phyloP scores from a whole-genome alignment of 2,329 filamentous ascomycete species.

The Curvularia hawaiiensis region DNA sequence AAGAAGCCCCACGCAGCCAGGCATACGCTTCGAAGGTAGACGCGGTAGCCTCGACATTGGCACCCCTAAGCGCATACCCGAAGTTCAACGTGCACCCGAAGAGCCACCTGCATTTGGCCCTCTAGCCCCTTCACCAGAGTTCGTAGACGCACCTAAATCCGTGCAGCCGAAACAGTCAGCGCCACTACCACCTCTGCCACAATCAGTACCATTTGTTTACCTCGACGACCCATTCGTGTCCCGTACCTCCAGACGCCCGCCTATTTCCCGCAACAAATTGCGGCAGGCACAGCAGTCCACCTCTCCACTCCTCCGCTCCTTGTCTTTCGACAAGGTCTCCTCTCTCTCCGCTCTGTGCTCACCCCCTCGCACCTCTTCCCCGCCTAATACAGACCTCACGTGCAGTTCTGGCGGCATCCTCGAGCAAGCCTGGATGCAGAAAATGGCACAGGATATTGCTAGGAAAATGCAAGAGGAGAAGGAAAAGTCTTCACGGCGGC shows the following conservation, averaged over 20 bases:
- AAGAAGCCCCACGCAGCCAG: conserved; percentile 31
- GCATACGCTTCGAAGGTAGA: conserved; percentile 30
- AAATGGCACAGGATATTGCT: conserved; percentile 93
- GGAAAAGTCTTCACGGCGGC: conserved; percentile 30
- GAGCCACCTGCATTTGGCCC: conserved; percentile 22
- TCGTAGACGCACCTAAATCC: conserved; percentile 31
- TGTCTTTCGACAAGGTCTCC: conserved; percentile 41
- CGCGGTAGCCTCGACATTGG: conserved; percentile 34
- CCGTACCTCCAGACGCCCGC: conserved; percentile 30
- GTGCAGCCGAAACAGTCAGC: conserved; percentile 29
- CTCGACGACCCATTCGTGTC: conserved; percentile 20
- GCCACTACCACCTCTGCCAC: neutral
- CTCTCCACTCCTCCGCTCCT: conserved; percentile 44
- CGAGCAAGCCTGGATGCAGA: conserved; percentile 85
- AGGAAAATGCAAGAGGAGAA: conserved; percentile 88
- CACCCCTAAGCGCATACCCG: conserved; percentile 31
- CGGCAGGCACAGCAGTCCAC: conserved; percentile 41
- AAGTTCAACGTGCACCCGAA: conserved; percentile 22
- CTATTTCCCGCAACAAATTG: conserved; percentile 38
- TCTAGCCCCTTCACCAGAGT: conserved; percentile 35
- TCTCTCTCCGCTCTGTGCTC: conserved; percentile 34
- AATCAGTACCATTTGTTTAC: conserved; percentile 5
- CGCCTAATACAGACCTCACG: conserved; percentile 31
- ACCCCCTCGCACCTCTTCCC: conserved; percentile 30
- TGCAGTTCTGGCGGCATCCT: conserved; percentile 59